Percentiles rank a stretch among this genome's conserved stretches.
Conservation (phyloP, 441 rosid species). For the Biscutella laevigata region DNA sequence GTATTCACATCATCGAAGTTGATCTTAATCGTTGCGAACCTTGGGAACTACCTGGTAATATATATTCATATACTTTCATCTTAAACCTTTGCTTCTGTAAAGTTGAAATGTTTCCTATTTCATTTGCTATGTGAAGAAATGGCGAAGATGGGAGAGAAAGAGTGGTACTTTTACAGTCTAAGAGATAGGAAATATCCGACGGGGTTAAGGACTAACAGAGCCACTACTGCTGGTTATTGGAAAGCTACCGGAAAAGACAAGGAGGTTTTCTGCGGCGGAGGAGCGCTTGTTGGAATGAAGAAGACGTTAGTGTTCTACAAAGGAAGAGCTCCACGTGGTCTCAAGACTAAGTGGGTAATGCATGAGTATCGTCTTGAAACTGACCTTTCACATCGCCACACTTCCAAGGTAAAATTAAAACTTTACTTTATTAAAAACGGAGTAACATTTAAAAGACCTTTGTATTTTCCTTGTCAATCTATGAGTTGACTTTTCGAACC, state of each 20-base stretch:
- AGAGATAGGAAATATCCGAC: slow-evolving; percentile 87
- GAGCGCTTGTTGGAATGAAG: slow-evolving; percentile 72
- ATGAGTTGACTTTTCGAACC: slow-evolving; percentile 44
- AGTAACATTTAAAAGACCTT: too few relatives aligned
- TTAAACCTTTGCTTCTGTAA: background rate
- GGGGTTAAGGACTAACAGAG: slow-evolving; percentile 85
- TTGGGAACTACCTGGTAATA: slow-evolving; percentile 95
- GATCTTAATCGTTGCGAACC: slow-evolving; percentile 94
- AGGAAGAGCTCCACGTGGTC: slow-evolving; percentile 93
- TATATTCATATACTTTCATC: background rate
- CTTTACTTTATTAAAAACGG: too few relatives aligned
- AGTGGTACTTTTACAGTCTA: slow-evolving; percentile 91
- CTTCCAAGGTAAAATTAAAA: slow-evolving; percentile 60
- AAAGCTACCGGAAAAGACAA: slow-evolving; percentile 95
- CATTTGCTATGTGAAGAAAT: slow-evolving; percentile 34
- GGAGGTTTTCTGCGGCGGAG: slow-evolving; percentile 50
- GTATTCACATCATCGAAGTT: slow-evolving; percentile 70
- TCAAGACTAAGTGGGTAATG: slow-evolving; percentile 98
- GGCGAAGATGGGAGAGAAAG: slow-evolving; percentile 91
- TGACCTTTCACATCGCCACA: slow-evolving; percentile 66
- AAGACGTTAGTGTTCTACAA: slow-evolving; percentile 90
- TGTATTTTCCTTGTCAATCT: slow-evolving; percentile 33
- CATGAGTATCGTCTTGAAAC: slow-evolving; percentile 96
- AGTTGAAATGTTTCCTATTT: background rate
- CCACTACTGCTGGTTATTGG: slow-evolving; percentile 96